phyloP scores from a whole-genome alignment of 805 yeast genomes.

The Metschnikowia borealis region DNA sequence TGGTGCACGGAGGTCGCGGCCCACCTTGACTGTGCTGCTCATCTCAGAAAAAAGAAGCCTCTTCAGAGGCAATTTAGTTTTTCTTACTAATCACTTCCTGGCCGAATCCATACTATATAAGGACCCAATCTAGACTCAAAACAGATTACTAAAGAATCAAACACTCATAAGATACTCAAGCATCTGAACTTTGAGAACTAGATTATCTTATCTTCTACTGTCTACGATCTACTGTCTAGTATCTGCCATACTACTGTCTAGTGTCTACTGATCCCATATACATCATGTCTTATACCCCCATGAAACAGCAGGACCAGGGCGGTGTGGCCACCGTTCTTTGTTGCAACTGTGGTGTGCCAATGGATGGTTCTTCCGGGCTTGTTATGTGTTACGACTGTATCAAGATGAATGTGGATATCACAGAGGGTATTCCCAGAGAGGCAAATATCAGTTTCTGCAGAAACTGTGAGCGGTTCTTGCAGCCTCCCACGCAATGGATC shows the following conservation, averaged over 20 bases:
- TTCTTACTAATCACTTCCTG: slow-evolving; percentile 4
- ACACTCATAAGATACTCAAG: not conserved
- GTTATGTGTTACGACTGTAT: slow-evolving; percentile 98
- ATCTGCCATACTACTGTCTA: no score
- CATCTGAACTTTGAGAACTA: no score
- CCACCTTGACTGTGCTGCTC: slow-evolving; percentile 7
- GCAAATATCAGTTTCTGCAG: slow-evolving; percentile 91
- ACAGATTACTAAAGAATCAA: not conserved
- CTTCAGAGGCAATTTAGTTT: not conserved
- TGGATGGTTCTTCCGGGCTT: slow-evolving; percentile 90
- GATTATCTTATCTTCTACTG: no score
- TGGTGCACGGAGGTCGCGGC: slow-evolving; percentile 1
- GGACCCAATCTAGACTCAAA: not conserved
- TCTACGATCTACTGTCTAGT: no score
- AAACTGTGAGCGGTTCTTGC: slow-evolving; percentile 93
- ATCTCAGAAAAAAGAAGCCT: slow-evolving; percentile 6
- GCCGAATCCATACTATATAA: no score
- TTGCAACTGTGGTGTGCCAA: slow-evolving; percentile 97
- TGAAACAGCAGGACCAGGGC: slow-evolving; percentile 13
- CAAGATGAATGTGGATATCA: slow-evolving; percentile 86
- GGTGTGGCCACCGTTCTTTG: slow-evolving; percentile 83
- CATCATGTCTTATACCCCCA: slow-evolving; percentile 19
- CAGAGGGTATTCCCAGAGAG: slow-evolving; percentile 89
- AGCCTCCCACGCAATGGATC: slow-evolving; percentile 94
- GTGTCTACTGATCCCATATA: not conserved